Evolutionary conservation across 129 eudicot genomes (phyloP), one percentile per base, ranked within the genome.

Genomic region (Dittrichia graveolens): DNA sequence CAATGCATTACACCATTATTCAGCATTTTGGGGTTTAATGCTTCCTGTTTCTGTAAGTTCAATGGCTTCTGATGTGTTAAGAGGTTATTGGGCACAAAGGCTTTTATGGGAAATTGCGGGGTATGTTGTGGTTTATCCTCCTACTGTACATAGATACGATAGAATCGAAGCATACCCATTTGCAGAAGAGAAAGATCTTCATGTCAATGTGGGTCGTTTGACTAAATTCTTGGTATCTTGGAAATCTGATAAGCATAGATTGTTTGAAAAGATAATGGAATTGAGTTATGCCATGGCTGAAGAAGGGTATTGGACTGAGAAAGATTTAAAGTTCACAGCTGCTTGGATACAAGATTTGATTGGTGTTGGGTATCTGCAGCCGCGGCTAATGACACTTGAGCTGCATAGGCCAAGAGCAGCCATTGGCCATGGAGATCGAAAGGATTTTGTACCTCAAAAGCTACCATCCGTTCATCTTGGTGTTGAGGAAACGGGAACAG

Each of bases 81-180:
- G 99, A 78, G 99, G 99, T n/a, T 95, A 95, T 74, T 95, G 97
- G 97, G 93, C 90, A 11, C 99, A 95, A 74, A 84, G 99, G 82
- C 83, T 95, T 58, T 81, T 95, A 78, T 95, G 99, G 99, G 99
- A 95, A 69, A 75, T 95, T 46, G 99, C 97, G 40, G 99, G 99
- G 31, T 86, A 90, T 65, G 99, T 90, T 71, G 97, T 85, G 54
- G 94, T 95, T 67, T 95, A 95, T 75, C 99, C 99, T 73, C 97
- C 99, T 3, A 95, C 99, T 1, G 80, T 86, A 67, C 96, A 95
- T 83, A 81, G 96, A 40, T 73, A 79, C 37, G 99, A 95, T 76
- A 86, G 81, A 76, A 74, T 88, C 37, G 97, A 90, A 80, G 84
- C 86, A 1, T 95, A 95, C 85, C 99, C 99, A 6, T 95, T 95